These are phyloP conservation scores for Penicillium sp. DNA, from an alignment of 2,329 filamentous ascomycete genomes.

Conservation along the genomic window DNA sequence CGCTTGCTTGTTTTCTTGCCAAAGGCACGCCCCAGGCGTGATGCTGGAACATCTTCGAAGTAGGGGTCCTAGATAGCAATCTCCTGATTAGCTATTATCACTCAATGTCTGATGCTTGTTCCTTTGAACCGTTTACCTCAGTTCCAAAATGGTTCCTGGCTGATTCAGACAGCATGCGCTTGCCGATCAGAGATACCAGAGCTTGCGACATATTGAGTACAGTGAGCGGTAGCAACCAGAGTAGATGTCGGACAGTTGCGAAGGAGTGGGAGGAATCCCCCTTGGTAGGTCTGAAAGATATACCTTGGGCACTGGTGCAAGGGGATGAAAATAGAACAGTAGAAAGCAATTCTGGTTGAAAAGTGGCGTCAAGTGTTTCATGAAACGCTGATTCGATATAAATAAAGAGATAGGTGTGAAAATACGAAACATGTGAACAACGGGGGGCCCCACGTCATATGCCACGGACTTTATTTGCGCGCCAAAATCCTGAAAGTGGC, in stretches of 20 bases:
- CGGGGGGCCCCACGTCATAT: slow-evolving; percentile 22
- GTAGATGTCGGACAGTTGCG: not conserved
- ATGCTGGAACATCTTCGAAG: slow-evolving; percentile 75
- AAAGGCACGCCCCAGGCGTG: slow-evolving; percentile 60
- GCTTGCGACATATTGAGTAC: slow-evolving; percentile 24
- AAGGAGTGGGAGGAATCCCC: not conserved
- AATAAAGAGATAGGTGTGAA: not conserved
- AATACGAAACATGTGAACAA: slow-evolving; percentile 4
- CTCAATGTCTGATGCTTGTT: not conserved
- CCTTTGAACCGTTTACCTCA: slow-evolving; percentile 27
- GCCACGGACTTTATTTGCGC: slow-evolving; percentile 1
- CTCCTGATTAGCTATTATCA: slow-evolving; percentile 2
- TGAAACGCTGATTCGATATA: slow-evolving; percentile 7
- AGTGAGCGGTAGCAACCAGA: not conserved
- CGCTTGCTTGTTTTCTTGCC: slow-evolving; percentile 71
- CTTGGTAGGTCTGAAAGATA: slow-evolving; percentile 1
- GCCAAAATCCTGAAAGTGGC: slow-evolving; percentile 14
- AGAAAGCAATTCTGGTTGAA: not conserved
- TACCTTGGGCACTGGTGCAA: slow-evolving; percentile 2
- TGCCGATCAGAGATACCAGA: slow-evolving; percentile 28
- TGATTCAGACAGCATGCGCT: slow-evolving; percentile 35
- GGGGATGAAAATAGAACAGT: slow-evolving; percentile 7
- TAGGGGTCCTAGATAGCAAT: slow-evolving; percentile 67
- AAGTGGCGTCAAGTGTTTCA: slow-evolving; percentile 3
- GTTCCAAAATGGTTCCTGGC: slow-evolving; percentile 41